These are phyloP conservation scores for Cavenderia fasciculata DNA, from an alignment of 78 protist genomes.

Conservation along the genomic window DNA sequence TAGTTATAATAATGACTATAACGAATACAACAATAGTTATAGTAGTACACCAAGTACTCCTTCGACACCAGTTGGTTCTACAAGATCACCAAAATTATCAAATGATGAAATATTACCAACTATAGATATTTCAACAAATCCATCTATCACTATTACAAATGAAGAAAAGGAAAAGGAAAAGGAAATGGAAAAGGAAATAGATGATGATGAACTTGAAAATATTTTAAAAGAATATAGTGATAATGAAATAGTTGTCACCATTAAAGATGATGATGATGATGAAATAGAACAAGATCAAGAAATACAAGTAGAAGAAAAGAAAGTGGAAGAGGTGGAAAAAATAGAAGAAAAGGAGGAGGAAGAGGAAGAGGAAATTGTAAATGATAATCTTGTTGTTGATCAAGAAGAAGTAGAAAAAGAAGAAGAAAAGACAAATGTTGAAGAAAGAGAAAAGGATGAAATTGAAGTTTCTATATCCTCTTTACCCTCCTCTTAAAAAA, in stretches of 20 bases:
- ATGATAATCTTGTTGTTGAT: neutral
- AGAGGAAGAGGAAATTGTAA: neutral
- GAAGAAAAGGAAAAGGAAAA: neutral
- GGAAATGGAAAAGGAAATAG: neutral
- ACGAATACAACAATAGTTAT: neutral
- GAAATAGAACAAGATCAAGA: conserved; percentile 1
- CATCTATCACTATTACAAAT: neutral
- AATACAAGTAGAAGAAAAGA: neutral
- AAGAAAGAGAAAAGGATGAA: neutral
- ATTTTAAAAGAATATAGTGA: neutral
- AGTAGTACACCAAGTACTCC: neutral
- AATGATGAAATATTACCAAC: too few species aligned
- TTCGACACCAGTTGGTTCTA: neutral
- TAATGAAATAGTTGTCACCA: neutral
- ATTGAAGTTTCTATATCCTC: too few species aligned
- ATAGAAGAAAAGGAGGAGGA: neutral
- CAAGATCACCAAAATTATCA: too few species aligned
- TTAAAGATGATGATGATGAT: neutral
- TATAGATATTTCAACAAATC: too few species aligned
- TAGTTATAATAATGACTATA: neutral
- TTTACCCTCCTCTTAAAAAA: too few species aligned
- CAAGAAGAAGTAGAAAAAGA: neutral
- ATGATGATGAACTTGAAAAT: neutral
- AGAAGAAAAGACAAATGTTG: neutral
- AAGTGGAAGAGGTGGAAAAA: neutral